Evolutionary conservation across 768 basidiomycete species (phyloP).

Genomic region (Leccinum variicolor): DNA sequence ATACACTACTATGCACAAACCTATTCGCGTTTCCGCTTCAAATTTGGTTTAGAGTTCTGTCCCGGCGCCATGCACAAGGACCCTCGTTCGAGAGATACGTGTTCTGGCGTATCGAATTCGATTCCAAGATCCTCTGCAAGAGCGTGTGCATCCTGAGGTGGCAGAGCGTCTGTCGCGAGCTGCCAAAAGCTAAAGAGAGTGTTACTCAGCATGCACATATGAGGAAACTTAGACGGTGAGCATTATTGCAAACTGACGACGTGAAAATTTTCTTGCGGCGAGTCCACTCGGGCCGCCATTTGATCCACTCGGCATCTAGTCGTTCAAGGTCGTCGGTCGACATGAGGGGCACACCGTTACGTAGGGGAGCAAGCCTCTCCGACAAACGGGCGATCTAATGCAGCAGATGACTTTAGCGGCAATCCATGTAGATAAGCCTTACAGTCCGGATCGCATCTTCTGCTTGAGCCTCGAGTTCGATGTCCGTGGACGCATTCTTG

Average conservation of each 20-base stretch:
- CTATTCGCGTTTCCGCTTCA: slow-evolving; percentile 53
- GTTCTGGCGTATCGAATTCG: slow-evolving; percentile 74
- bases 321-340: slow-evolving; percentile 66
- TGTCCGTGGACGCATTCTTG: slow-evolving; percentile 65
- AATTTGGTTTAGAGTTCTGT: slow-evolving; percentile 28
- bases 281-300: slow-evolving; percentile 82
- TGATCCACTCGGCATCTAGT: slow-evolving; percentile 71
- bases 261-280: slow-evolving; percentile 68
- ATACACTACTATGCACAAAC: not conserved
- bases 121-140: slow-evolving; percentile 82
- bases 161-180: slow-evolving; percentile 60
- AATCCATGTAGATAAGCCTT: slow-evolving; percentile 20
- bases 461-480: slow-evolving; percentile 57
- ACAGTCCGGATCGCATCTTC: slow-evolving; percentile 53
- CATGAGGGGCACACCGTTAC: slow-evolving; percentile 58
- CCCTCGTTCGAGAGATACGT: slow-evolving; percentile 59
- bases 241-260: slow-evolving; percentile 23
- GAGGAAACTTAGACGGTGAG: not conserved
- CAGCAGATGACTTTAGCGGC: slow-evolving; percentile 2
- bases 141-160: slow-evolving; percentile 58
- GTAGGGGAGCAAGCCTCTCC: slow-evolving; percentile 58
- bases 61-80: slow-evolving; percentile 44
- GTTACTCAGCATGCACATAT: not conserved
- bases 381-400: slow-evolving; percentile 47
- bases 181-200: slow-evolving; percentile 64